phyloP scores from a whole-genome alignment of 306 rosid species.

The Myrica gale region DNA sequence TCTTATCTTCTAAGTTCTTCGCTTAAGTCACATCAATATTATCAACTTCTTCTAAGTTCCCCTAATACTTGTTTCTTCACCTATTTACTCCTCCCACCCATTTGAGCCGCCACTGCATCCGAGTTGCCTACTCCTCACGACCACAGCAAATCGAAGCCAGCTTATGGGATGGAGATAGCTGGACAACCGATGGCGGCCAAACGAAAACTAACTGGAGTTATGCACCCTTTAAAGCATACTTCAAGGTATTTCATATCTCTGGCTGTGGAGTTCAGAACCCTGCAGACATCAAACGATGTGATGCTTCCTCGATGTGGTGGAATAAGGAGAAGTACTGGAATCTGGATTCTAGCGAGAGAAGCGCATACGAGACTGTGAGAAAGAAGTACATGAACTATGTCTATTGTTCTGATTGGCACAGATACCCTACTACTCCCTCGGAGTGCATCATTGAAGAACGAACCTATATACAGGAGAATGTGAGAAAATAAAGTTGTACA shows the following conservation, averaged over 20 bases:
- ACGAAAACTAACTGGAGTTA: slow-evolving; percentile 42
- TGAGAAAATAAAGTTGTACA: neutral
- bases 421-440: slow-evolving; percentile 37
- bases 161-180: slow-evolving; percentile 50
- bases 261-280: slow-evolving; percentile 34
- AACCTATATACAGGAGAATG: neutral
- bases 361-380: slow-evolving; percentile 27
- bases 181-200: slow-evolving; percentile 63
- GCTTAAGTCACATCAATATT: too few relatives aligned
- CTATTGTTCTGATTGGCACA: slow-evolving; percentile 41
- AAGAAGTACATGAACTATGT: slow-evolving; percentile 42
- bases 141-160: slow-evolving; percentile 47
- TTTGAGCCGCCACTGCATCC: slow-evolving; percentile 42
- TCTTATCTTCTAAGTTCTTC: too few relatives aligned
- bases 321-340: slow-evolving; percentile 32
- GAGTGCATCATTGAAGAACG: slow-evolving; percentile 37
- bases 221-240: slow-evolving; percentile 56
- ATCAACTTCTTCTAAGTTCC: too few relatives aligned
- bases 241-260: slow-evolving; percentile 37
- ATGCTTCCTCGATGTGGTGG: slow-evolving; percentile 41
- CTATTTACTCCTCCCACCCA: slow-evolving; percentile 18
- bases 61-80: too few relatives aligned
- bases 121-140: slow-evolving; percentile 39
- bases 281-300: slow-evolving; percentile 18
- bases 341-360: slow-evolving; percentile 18